A percentile compares a stretch with the other conserved stretches of the same genome.
phyloP scores from a whole-genome alignment of 768 basidiomycete genomes.

The Tulasnella sp. region DNA sequence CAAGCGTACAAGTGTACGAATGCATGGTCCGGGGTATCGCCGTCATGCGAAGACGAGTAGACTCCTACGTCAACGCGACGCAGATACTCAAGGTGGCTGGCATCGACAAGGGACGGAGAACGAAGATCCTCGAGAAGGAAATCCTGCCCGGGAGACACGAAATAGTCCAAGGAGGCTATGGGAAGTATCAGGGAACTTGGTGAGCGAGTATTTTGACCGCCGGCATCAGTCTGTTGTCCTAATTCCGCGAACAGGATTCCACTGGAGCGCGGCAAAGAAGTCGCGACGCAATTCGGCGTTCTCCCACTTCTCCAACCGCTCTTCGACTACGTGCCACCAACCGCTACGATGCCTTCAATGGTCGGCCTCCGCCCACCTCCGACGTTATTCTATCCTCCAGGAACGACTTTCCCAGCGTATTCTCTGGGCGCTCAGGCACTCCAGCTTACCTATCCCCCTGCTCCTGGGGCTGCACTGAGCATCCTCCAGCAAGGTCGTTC shows the following conservation, averaged over 20 bases:
- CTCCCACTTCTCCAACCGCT: conserved; percentile 80
- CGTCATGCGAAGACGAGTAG: conserved; percentile 92
- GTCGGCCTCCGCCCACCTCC: conserved; percentile 41
- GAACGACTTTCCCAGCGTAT: conserved; percentile 10
- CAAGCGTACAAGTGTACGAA: conserved; percentile 91
- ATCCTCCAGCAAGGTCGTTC: conserved; percentile 26
- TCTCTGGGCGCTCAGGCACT: conserved; percentile 21
- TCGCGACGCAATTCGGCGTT: conserved; percentile 89
- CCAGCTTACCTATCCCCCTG: conserved; percentile 17
- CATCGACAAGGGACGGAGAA: conserved; percentile 92
- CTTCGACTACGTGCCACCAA: conserved; percentile 89
- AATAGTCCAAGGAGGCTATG: conserved; percentile 98
- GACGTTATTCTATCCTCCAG: conserved; percentile 15
- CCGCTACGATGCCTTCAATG: conserved; percentile 61
- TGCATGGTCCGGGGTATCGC: conserved; percentile 98
- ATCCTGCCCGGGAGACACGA: conserved; percentile 93
- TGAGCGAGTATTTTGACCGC: conserved; percentile 42
- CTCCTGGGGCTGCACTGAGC: conserved; percentile 25
- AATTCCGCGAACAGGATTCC: conserved; percentile 72
- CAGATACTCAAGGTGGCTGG: conserved; percentile 99
- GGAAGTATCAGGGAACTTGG: conserved; percentile 99
- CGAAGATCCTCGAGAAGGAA: conserved; percentile 96
- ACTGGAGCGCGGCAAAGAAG: conserved; percentile 86
- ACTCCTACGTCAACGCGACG: conserved; percentile 97
- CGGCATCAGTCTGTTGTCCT: background rate